A percentile compares a stretch with the other conserved stretches of the same genome.
phyloP scores from a whole-genome alignment of 495 filamentous ascomycete genomes.

The Trichoderma asperelloides region DNA sequence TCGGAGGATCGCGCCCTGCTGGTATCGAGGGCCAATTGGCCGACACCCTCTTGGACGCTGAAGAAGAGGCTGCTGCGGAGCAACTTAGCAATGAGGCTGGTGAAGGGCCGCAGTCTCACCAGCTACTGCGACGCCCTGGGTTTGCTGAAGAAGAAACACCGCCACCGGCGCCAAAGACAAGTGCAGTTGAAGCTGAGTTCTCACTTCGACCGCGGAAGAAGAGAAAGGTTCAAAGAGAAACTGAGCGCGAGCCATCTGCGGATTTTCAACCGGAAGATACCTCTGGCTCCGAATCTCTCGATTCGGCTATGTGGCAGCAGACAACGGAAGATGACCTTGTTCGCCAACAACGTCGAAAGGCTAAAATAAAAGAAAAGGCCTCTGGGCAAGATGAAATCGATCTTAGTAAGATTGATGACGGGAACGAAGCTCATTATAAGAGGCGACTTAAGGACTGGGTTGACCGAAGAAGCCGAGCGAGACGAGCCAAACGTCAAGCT shows the following conservation, averaged over 20 bases:
- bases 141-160: constrained; percentile 44
- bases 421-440: constrained; percentile 79
- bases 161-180: neutral
- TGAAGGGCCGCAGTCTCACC: constrained; percentile 60
- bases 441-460: constrained; percentile 68
- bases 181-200: constrained; percentile 38
- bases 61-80: constrained; percentile 45
- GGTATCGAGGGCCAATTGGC: constrained; percentile 54
- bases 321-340: constrained; percentile 10
- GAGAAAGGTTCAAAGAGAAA: constrained; percentile 19
- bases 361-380: constrained; percentile 28
- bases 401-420: constrained; percentile 76
- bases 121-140: constrained; percentile 70
- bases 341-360: constrained; percentile 2
- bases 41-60: constrained; percentile 67
- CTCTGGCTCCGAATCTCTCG: constrained; percentile 21
- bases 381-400: constrained; percentile 49
- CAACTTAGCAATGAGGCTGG: constrained; percentile 49
- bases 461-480: constrained; percentile 54
- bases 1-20: constrained; percentile 44
- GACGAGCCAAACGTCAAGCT: constrained; percentile 27
- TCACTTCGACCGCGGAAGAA: constrained; percentile 42
- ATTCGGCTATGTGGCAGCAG: constrained; percentile 15
- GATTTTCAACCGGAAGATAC: constrained; percentile 28
- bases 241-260: constrained; percentile 31